These are phyloP conservation scores for Gracilaria domingensis DNA, from an alignment of 23 red algal species.

Conservation along the genomic window DNA sequence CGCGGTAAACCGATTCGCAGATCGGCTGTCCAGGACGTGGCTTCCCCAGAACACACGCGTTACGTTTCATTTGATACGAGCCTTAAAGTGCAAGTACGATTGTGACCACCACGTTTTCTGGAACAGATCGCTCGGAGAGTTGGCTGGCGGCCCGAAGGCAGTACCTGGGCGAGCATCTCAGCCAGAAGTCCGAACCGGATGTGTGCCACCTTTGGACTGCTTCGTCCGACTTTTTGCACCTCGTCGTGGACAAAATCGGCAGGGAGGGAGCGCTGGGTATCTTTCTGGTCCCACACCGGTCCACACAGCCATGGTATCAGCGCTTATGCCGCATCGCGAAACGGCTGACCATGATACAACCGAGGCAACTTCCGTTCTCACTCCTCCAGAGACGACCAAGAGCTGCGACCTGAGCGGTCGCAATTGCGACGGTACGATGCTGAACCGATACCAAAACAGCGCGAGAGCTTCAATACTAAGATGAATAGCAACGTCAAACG, in stretches of 20 bases:
- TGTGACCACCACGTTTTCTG: slow-evolving; percentile 9
- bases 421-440: no score
- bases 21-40: neutral
- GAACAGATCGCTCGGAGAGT: neutral
- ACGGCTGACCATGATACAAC: neutral
- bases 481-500: no score
- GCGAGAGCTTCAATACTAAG: no score
- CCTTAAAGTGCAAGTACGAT: neutral
- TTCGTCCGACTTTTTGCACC: slow-evolving; percentile 7
- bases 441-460: no score
- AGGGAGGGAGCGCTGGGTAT: neutral
- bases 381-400: no score
- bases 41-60: neutral
- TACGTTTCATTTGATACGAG: neutral
- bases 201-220: neutral
- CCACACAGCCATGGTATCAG: neutral
- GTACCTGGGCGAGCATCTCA: neutral
- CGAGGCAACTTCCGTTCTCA: no score
- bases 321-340: neutral
- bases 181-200: neutral
- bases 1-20: slow-evolving; percentile 2
- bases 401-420: no score
- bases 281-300: neutral
- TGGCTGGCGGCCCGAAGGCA: neutral
- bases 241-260: slow-evolving; percentile 13